Evolutionary conservation across 495 filamentous ascomycete species (phyloP), one percentile per base, ranked within the genome.

Genomic region (Ramalina peruviana): DNA sequence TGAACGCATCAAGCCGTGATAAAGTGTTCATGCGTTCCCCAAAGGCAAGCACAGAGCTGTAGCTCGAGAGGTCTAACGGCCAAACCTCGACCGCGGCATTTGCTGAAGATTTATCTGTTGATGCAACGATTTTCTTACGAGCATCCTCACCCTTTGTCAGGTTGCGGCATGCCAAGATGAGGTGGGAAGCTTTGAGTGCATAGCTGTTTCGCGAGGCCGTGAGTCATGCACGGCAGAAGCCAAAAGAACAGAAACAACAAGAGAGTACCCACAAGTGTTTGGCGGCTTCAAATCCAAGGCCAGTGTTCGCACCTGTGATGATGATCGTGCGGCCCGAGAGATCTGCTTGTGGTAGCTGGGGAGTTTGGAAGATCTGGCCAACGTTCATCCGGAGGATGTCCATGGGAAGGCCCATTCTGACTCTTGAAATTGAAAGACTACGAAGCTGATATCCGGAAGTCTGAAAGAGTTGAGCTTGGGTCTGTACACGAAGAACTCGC

Each of bases 1-100:
- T 25, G 1, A 66, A 26, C 4, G 51, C 62, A 40, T 67, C 65
- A 10, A 67, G 40, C 6, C 61, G 51, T 2, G 47, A 45, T 6
- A 66, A 39, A 2, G 44, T 46, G 9, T 26, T 46, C 10, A 60
- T 61, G 2, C 59, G 59, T 6, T 51, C 16, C 4, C 52, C 65
- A 45, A 79, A 78, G 0, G 59, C 58, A 23, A 70, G 63, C 12
- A 77, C 58, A 1, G 68, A 74, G 6, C 50, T 48, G 38, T 75
- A 66, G 4, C 62, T 59, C 12, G 58, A 61, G 62, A 79, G 69
- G 43, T 80, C 74, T 1, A 82, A 47, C 7, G 62, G 54, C 68
- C 73, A 75, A 39, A 73, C 70, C 33, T 76, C 66, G 16, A 69
- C 67, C 0, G 36, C 63, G 1, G 68, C 46, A 20, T 30, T 16